Evolutionary conservation across 1,139 yeast species (phyloP).

Genomic region (Saccharomyces pastorianus): DNA sequence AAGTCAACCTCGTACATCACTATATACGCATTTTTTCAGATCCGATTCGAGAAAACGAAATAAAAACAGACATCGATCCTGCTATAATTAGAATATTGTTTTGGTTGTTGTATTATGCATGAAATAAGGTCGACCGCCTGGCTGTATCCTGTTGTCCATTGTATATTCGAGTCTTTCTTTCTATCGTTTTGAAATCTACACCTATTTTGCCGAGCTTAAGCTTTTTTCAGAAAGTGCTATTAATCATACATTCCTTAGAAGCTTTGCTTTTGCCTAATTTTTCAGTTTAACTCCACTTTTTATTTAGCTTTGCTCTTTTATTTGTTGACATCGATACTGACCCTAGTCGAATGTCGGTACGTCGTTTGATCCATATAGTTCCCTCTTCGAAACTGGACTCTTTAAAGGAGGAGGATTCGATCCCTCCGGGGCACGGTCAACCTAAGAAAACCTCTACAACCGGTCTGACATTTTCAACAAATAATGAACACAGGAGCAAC

Average conservation of each 20-base stretch:
- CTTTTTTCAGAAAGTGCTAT: background rate
- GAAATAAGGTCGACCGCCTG: background rate
- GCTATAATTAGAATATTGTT: background rate
- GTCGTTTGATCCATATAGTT: background rate
- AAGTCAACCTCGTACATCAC: background rate
- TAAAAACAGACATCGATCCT: background rate
- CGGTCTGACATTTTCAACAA: background rate
- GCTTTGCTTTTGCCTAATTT: background rate
- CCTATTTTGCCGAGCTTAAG: background rate
- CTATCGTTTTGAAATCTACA: background rate
- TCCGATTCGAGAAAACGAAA: background rate
- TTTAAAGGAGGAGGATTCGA: background rate
- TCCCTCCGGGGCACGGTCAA: background rate
- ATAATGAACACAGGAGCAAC: background rate
- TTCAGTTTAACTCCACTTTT: background rate
- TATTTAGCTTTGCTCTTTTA: background rate
- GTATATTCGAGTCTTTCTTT: background rate
- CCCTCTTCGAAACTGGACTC: background rate
- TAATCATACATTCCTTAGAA: background rate
- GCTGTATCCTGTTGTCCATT: background rate
- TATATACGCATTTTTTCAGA: background rate
- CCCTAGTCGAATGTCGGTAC: background rate
- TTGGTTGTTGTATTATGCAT: background rate
- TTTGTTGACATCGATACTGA: background rate
- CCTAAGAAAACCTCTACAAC: background rate